These are phyloP conservation scores for Clavispora fructus DNA, from an alignment of 805 yeast species.

Conservation along the genomic window DNA sequence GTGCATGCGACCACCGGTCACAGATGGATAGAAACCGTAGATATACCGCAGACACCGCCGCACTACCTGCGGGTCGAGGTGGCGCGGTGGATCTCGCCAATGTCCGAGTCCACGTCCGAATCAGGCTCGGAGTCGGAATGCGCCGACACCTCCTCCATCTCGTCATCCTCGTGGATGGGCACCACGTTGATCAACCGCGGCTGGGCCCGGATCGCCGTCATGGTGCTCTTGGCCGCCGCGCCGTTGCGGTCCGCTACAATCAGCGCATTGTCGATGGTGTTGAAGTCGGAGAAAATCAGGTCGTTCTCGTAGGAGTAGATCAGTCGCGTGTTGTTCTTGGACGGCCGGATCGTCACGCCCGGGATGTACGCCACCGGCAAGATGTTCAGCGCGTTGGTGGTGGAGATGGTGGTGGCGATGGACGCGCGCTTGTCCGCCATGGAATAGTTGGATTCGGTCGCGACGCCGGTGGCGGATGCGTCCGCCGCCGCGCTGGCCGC, in stretches of 20 bases:
- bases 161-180: conserved; percentile 41
- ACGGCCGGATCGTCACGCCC: conserved; percentile 71
- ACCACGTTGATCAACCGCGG: conserved; percentile 64
- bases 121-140: conserved; percentile 12
- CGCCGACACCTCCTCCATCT: conserved; percentile 15
- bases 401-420: conserved; percentile 56
- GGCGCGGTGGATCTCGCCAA: conserved; percentile 40
- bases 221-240: conserved; percentile 39
- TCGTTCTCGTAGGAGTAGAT: conserved; percentile 39
- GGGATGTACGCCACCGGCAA: conserved; percentile 92
- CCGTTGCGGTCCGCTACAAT: conserved; percentile 35
- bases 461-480: background rate
- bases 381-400: conserved; percentile 80
- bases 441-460: background rate
- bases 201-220: conserved; percentile 72
- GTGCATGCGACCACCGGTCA: too few relatives aligned
- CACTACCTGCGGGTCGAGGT: conserved; percentile 18
- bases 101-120: conserved; percentile 42
- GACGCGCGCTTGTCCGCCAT: conserved; percentile 21
- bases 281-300: conserved; percentile 38
- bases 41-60: too few relatives aligned
- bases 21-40: too few relatives aligned
- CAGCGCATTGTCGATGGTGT: conserved; percentile 43
- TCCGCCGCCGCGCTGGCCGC: conserved; percentile 6
- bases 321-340: conserved; percentile 39